Percentiles rank a stretch among this genome's conserved stretches.
Conservation (phyloP, 2,329 filamentous ascomycete species). For the Penicillium occitanis region DNA sequence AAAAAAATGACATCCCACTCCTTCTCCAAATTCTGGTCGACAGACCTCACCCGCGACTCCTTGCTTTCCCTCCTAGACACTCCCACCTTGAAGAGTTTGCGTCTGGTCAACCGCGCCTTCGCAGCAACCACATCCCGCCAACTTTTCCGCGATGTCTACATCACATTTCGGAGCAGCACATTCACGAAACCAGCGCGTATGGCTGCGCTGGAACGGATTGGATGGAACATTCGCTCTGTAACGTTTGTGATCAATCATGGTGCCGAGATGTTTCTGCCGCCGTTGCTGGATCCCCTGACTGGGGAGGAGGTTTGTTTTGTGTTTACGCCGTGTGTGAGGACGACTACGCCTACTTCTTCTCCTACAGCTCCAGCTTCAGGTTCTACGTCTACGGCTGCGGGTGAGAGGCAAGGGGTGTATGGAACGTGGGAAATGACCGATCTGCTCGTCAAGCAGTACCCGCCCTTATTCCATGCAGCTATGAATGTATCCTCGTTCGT, state of each 20-base stretch:
- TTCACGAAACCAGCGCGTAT: conserved; percentile 74
- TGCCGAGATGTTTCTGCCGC: conserved; percentile 76
- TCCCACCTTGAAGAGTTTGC: conserved; percentile 36
- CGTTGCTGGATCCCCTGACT: conserved; percentile 74
- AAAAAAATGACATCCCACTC: conserved; percentile 19
- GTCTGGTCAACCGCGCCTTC: conserved; percentile 39
- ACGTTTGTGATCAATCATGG: conserved; percentile 76
- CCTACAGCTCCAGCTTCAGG: conserved; percentile 40
- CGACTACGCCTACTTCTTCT: conserved; percentile 28
- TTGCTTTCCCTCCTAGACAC: conserved; percentile 34
- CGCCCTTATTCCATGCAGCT: conserved; percentile 83
- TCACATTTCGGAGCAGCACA: conserved; percentile 56
- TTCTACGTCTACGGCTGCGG: conserved; percentile 56
- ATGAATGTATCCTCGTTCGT: conserved; percentile 86
- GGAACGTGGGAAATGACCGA: conserved; percentile 76
- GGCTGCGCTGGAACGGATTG: conserved; percentile 73
- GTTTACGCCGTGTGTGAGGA: conserved; percentile 64
- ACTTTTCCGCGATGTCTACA: conserved; percentile 47
- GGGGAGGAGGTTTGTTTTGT: conserved; percentile 77
- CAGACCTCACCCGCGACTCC: conserved; percentile 34
- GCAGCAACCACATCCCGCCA: conserved; percentile 33
- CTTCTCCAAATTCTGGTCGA: conserved; percentile 40
- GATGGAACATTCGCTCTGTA: conserved; percentile 73
- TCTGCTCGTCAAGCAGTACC: conserved; percentile 81
- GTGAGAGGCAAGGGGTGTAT: conserved; percentile 63